These are phyloP conservation scores for Cetraspora pellucida DNA, from an alignment of 192 early-diverging fungal species.

Conservation along the genomic window DNA sequence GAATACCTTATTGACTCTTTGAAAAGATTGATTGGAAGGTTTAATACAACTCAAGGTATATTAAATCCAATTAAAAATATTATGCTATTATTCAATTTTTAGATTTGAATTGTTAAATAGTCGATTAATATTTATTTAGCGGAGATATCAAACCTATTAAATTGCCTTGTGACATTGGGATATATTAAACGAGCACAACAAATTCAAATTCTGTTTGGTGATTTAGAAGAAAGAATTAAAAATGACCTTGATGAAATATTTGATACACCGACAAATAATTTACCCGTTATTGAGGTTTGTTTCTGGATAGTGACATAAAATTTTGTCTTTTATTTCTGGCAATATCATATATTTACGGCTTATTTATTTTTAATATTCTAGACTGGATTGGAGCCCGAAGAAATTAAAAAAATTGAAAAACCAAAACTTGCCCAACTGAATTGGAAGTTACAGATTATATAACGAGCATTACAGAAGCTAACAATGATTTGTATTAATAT, in stretches of 20 bases:
- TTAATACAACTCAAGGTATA: slow-evolving; percentile 58
- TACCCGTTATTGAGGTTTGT: background rate
- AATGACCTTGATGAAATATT: slow-evolving; percentile 10
- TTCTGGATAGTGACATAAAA: background rate
- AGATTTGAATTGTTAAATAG: background rate
- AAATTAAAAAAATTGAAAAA: background rate
- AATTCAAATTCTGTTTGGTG: background rate
- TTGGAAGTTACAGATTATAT: slow-evolving; percentile 15
- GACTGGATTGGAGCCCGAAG: background rate
- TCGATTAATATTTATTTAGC: background rate
- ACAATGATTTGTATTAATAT: no score
- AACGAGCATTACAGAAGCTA: no score
- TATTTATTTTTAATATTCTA: background rate
- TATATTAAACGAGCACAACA: slow-evolving; percentile 15
- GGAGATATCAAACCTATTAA: slow-evolving; percentile 9
- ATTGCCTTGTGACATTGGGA: background rate
- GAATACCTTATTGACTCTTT: slow-evolving; percentile 82
- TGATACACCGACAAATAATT: background rate
- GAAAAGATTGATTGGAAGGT: slow-evolving; percentile 58
- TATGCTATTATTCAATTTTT: background rate
- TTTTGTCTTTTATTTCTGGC: background rate
- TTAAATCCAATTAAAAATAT: background rate
- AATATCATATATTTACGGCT: background rate
- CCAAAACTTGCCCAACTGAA: slow-evolving; percentile 1
- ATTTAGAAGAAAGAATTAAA: slow-evolving; percentile 27